phyloP scores from a whole-genome alignment of 2,329 filamentous ascomycete genomes.

The Curvularia sp. region DNA sequence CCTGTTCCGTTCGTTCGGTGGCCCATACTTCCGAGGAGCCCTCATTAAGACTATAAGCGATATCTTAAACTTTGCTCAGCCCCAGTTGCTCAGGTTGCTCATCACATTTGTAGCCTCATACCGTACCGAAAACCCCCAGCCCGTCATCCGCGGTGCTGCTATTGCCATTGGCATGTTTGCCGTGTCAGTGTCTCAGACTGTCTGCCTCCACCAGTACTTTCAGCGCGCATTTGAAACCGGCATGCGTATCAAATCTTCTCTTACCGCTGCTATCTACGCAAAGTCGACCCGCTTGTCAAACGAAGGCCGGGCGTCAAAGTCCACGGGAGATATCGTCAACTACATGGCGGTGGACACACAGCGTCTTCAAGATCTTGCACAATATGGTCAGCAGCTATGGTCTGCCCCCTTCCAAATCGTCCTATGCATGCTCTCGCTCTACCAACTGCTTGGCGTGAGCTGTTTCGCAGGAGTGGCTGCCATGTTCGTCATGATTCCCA shows the following conservation, averaged over 20 bases:
- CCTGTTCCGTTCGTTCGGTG: slow-evolving; percentile 82
- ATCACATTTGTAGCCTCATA: slow-evolving; percentile 89
- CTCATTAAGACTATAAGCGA: slow-evolving; percentile 92
- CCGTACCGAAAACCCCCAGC: slow-evolving; percentile 68
- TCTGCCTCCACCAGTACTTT: slow-evolving; percentile 96
- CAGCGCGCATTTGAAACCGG: slow-evolving; percentile 92
- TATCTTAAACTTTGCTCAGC: slow-evolving; percentile 83
- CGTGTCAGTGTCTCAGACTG: slow-evolving; percentile 84
- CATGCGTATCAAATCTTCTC: slow-evolving; percentile 92
- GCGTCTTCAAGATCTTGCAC: slow-evolving; percentile 89
- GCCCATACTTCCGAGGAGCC: slow-evolving; percentile 80
- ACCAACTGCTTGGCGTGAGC: slow-evolving; percentile 90
- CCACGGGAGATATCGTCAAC: slow-evolving; percentile 97
- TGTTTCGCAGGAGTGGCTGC: slow-evolving; percentile 95
- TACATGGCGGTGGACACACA: slow-evolving; percentile 99
- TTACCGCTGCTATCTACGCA: slow-evolving; percentile 89
- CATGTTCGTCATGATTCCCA: slow-evolving; percentile 96
- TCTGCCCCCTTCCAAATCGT: slow-evolving; percentile 96
- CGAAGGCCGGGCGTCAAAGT: slow-evolving; percentile 86
- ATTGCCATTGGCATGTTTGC: slow-evolving; percentile 93
- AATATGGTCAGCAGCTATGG: slow-evolving; percentile 95
- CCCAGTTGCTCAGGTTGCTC: slow-evolving; percentile 83
- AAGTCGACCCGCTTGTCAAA: slow-evolving; percentile 92
- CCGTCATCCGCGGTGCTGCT: slow-evolving; percentile 80
- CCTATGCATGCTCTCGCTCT: slow-evolving; percentile 94